Evolutionary conservation across 2,329 filamentous ascomycete species (phyloP).

Genomic region (Pyrenophora graminea): DNA sequence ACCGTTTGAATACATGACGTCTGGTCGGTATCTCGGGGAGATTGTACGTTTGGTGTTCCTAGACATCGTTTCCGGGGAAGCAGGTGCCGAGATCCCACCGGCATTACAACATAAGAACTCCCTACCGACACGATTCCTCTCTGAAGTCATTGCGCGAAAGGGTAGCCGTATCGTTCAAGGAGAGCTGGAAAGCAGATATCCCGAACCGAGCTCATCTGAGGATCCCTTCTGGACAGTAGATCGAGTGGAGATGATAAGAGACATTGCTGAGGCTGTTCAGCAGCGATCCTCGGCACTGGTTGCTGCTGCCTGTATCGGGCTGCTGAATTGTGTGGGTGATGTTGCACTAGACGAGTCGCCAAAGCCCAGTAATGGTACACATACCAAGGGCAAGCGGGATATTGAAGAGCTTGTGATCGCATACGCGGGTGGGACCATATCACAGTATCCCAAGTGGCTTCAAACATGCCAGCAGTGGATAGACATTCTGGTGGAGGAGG

Average conservation of each 20-base stretch:
- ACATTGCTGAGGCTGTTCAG: constrained; percentile 72
- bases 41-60: constrained; percentile 71
- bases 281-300: constrained; percentile 73
- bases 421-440: constrained; percentile 79
- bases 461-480: constrained; percentile 71
- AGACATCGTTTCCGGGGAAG: constrained; percentile 61
- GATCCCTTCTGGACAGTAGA: constrained; percentile 63
- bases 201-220: constrained; percentile 49
- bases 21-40: constrained; percentile 77
- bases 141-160: constrained; percentile 63
- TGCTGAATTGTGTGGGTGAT: constrained; percentile 71
- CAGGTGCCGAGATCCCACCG: constrained; percentile 55
- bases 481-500: constrained; percentile 58
- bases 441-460: constrained; percentile 76
- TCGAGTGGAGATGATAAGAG: constrained; percentile 63
- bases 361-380: constrained; percentile 24
- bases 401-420: constrained; percentile 71
- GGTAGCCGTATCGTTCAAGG: constrained; percentile 19
- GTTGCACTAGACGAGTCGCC: constrained; percentile 50
- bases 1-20: constrained; percentile 83
- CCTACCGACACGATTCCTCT: constrained; percentile 73
- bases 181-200: constrained; percentile 59
- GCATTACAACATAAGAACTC: constrained; percentile 63
- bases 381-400: constrained; percentile 28
- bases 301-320: constrained; percentile 71